Evolutionary conservation across 208 protist genomes (phyloP), one percentile per base, ranked within the genome.

Genomic region (Wallacemonas collosoma): DNA sequence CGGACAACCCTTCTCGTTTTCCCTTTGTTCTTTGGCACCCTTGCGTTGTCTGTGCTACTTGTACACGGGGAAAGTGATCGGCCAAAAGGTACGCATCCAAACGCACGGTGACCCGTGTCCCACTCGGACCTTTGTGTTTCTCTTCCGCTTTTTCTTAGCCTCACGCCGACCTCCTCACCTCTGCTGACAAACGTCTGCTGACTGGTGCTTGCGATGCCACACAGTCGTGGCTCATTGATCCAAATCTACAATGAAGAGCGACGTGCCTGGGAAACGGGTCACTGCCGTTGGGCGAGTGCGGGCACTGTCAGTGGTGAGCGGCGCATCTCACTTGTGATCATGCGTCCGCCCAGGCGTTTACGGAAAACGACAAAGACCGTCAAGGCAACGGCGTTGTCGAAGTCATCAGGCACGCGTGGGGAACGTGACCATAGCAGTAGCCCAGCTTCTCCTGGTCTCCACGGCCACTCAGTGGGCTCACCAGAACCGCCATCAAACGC

Each of bases 171-270:
- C 26, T 26, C 26, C 26, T 26, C 26, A 26, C 26, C 26, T 26
- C 26, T 26, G 26, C 26, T 26, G 26, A 26, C 26, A 26, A 26
- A 26, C 26, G 26, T 26, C 26, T 26, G 26, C 26, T 26, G 6
- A 50, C 45, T 50, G 45, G 6, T 6, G 8, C 45, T 12, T 12
- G 45, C 12, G 7, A 62, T 62, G 56, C 56, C 56, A 26, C 56
- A 62, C 26, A 8, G 50, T 26, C 56, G 38, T 43, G 56, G 56
- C 8, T 62, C 56, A 41, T 38, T 62, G 6, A 62, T 62, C 38
- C 56, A 62, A 62, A 43, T 62, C 6, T 62, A 44, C 56, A 62
- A 62, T 15, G 56, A 62, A 3, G 56, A 62, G 5, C 5, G 15
- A 43, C 56, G 15, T 7, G 26, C 56, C 36, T 62, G 56, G 56